A percentile compares a stretch with the other conserved stretches of the same genome.
Conservation (phyloP, 2,329 filamentous ascomycete genomes). For the Lomentospora prolificans region DNA sequence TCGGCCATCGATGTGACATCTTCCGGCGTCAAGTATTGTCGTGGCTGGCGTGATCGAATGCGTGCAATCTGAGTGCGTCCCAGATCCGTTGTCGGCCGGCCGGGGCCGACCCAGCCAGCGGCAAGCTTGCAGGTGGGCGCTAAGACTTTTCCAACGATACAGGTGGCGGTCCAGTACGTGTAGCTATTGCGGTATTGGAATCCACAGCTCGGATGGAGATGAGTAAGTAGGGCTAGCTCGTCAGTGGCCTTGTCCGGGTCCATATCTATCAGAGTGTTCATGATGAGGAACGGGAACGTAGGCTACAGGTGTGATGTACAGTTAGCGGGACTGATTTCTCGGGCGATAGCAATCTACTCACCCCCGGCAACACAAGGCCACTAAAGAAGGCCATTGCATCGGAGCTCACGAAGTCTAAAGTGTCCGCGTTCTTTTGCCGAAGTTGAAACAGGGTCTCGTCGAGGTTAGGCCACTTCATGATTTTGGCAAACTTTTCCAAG, state of each 20-base stretch:
- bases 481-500: conserved; percentile 57
- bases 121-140: conserved; percentile 61
- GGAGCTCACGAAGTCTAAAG: conserved; percentile 51
- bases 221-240: conserved; percentile 55
- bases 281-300: conserved; percentile 63
- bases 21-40: conserved; percentile 43
- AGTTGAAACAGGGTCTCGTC: conserved; percentile 52
- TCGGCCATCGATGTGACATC: conserved; percentile 58
- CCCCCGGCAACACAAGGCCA: conserved; percentile 61
- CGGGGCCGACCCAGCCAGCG: conserved; percentile 67
- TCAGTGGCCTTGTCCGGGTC: conserved; percentile 59
- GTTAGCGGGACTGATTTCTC: background rate
- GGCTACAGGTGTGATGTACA: conserved; percentile 24
- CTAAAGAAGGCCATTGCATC: conserved; percentile 72
- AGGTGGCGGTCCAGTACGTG: conserved; percentile 66
- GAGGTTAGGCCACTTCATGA: conserved; percentile 71
- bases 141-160: conserved; percentile 66
- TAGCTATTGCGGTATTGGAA: conserved; percentile 67
- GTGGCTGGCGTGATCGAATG: conserved; percentile 50
- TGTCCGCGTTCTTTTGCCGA: conserved; percentile 48
- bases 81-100: conserved; percentile 57
- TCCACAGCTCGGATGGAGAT: conserved; percentile 58
- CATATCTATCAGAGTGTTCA: conserved; percentile 69
- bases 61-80: conserved; percentile 60
- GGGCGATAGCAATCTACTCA: conserved; percentile 26